phyloP scores from a whole-genome alignment of 2,329 filamentous ascomycete genomes.

The Paracorniculantispora psalliotae region DNA sequence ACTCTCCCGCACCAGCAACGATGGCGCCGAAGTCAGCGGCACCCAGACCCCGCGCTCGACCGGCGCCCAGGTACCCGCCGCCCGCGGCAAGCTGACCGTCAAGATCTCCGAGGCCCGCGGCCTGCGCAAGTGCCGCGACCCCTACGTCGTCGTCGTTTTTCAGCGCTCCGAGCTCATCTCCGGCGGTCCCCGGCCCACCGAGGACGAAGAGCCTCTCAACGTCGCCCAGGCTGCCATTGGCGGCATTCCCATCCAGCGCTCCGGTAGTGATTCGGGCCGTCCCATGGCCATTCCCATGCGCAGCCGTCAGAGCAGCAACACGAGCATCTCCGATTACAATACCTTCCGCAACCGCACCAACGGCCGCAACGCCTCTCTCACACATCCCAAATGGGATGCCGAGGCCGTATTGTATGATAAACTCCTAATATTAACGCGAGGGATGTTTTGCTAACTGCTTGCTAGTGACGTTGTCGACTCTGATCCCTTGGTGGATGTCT shows the following conservation, averaged over 20 bases:
- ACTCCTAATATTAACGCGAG: neutral
- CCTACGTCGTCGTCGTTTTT: slow-evolving; percentile 94
- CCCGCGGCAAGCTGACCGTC: slow-evolving; percentile 85
- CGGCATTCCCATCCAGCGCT: slow-evolving; percentile 59
- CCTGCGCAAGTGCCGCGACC: slow-evolving; percentile 75
- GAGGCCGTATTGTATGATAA: slow-evolving; percentile 78
- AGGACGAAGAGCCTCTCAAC: slow-evolving; percentile 51
- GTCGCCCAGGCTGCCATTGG: slow-evolving; percentile 46
- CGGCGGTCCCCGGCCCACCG: slow-evolving; percentile 65
- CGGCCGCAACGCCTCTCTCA: slow-evolving; percentile 51
- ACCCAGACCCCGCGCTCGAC: slow-evolving; percentile 48
- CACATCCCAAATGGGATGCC: slow-evolving; percentile 91
- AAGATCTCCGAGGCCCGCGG: slow-evolving; percentile 83
- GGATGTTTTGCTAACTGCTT: slow-evolving; percentile 1
- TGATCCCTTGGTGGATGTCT: slow-evolving; percentile 85
- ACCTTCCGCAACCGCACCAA: slow-evolving; percentile 54
- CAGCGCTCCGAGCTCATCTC: slow-evolving; percentile 97
- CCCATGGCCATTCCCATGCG: slow-evolving; percentile 95
- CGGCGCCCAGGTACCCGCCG: slow-evolving; percentile 60
- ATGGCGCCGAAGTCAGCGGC: slow-evolving; percentile 42
- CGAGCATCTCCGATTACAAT: slow-evolving; percentile 66
- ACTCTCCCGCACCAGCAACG: slow-evolving; percentile 34
- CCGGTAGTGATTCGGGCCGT: slow-evolving; percentile 75
- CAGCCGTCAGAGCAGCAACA: slow-evolving; percentile 94
- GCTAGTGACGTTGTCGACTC: slow-evolving; percentile 85